A percentile compares a stretch with the other conserved stretches of the same genome.
Conservation (phyloP, 208 protist species). For the Trypanosomatidae sp. region DNA sequence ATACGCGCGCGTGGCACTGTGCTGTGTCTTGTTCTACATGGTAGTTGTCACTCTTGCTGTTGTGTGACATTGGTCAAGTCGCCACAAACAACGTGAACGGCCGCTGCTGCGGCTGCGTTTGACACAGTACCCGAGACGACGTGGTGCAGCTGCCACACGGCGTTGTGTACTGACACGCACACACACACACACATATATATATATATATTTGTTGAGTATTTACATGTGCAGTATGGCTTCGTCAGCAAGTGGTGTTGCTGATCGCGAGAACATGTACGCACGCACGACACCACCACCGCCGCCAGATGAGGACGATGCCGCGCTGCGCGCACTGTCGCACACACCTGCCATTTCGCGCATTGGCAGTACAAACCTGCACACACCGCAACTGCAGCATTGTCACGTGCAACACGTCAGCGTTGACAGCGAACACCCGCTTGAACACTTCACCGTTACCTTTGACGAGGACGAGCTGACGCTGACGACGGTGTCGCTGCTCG, state of each 20-base stretch:
- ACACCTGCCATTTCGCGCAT: slow-evolving; percentile 52
- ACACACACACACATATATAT: too few relatives aligned
- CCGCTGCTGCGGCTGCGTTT: too few relatives aligned
- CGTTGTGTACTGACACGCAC: too few relatives aligned
- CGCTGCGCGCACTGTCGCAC: slow-evolving; percentile 56
- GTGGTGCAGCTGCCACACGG: too few relatives aligned
- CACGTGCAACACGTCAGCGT: slow-evolving; percentile 14
- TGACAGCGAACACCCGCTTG: slow-evolving; percentile 37
- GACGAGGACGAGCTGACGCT: slow-evolving; percentile 51
- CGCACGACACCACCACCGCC: slow-evolving; percentile 6
- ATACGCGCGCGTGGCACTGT: too few relatives aligned
- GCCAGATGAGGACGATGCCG: slow-evolving; percentile 19
- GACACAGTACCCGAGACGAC: too few relatives aligned
- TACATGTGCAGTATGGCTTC: too few relatives aligned
- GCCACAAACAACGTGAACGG: too few relatives aligned
- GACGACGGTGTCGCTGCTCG: slow-evolving; percentile 48
- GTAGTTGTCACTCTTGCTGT: too few relatives aligned
- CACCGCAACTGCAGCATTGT: slow-evolving; percentile 67
- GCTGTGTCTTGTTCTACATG: too few relatives aligned
- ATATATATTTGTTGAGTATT: too few relatives aligned
- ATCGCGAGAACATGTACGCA: slow-evolving; percentile 1
- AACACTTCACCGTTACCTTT: slow-evolving; percentile 62
- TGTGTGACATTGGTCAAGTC: too few relatives aligned
- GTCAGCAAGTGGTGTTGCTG: neutral
- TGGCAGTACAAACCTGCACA: slow-evolving; percentile 39